Conservation (phyloP, 2,329 filamentous ascomycete genomes). For the Diaporthe humulicola region DNA sequence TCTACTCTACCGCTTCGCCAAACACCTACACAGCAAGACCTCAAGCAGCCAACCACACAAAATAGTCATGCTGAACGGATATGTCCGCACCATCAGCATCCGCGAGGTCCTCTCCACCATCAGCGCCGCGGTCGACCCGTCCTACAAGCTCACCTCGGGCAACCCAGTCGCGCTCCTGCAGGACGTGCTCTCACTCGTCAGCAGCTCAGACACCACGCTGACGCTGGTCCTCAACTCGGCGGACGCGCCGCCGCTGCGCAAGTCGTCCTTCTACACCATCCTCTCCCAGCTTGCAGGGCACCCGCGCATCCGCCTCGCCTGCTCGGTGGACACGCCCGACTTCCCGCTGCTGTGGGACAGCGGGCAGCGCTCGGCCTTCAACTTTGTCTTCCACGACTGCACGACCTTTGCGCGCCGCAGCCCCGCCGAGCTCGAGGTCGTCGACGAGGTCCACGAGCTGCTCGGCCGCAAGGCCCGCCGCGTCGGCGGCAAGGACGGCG, state of each 20-base stretch:
- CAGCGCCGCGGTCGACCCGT: slow-evolving; percentile 70
- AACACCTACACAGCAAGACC: slow-evolving; percentile 69
- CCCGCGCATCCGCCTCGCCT: slow-evolving; percentile 78
- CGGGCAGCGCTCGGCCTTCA: slow-evolving; percentile 83
- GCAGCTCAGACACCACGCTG: slow-evolving; percentile 62
- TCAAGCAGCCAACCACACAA: slow-evolving; percentile 59
- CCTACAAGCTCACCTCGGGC: slow-evolving; percentile 65
- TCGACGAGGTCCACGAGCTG: slow-evolving; percentile 91
- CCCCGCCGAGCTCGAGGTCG: slow-evolving; percentile 80
- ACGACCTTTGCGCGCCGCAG: slow-evolving; percentile 85
- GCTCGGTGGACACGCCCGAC: slow-evolving; percentile 88
- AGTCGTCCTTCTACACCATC: slow-evolving; percentile 75
- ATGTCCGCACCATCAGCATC: slow-evolving; percentile 74
- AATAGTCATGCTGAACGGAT: slow-evolving; percentile 91
- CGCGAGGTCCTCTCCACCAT: slow-evolving; percentile 80
- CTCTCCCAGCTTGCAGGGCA: slow-evolving; percentile 84
- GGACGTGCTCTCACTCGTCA: slow-evolving; percentile 73
- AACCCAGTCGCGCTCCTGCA: slow-evolving; percentile 79
- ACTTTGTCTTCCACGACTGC: slow-evolving; percentile 92
- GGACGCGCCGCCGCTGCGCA: slow-evolving; percentile 83
- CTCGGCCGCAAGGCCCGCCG: slow-evolving; percentile 84
- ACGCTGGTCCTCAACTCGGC: slow-evolving; percentile 88
- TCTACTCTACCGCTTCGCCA: slow-evolving; percentile 81
- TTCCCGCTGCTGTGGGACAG: slow-evolving; percentile 93
- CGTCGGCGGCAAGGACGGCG: slow-evolving; percentile 90